Base-by-base conservation (phyloP, 768 basidiomycete genomes). In the Podaxis sp. region DNA sequence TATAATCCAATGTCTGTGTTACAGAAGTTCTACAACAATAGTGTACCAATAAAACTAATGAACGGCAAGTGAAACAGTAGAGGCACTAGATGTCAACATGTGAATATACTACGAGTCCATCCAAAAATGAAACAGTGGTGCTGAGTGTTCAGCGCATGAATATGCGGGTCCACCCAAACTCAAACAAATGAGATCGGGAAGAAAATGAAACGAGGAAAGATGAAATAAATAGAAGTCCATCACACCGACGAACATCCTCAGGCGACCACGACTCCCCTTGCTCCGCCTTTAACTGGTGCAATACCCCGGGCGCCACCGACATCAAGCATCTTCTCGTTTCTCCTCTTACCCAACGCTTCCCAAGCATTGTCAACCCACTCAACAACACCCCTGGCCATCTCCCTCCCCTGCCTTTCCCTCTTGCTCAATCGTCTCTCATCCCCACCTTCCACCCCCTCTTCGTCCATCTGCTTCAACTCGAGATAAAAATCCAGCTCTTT, bases 301-400 rank as follows among this genome's bases (percentile, higher is more conserved):
- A 13, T 53, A 53, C 3, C 9, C 2, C 13, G 35, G 2, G 7
- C 44, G 5, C 27, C 28, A 6, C 28, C 27, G 14, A n/a, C 44
- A 18, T 21, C 55, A 5, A 47, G 6, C 44, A 14, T 57, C 42
- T 35, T 27, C 55, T 46, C 51, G 13, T 18, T 18, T n/a, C 18
- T 0, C 18, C 16, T 13, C 37, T n/a, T 21, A 36, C 52, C 32
- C 52, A 54, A 54, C 4, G 23, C 9, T 18, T 56, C 40, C 69
- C 72, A 71, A 71, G 77, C 76, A 46, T 70, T 68, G 47, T 68
- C 66, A 11, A 83, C 79, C 85, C 88, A 88, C 3, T 76, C 70
- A 52, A 84, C 72, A 9, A 87, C 73, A 47, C 70, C 72, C 44
- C 62, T 60, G 14, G 85, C 87, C 74, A 86, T 75, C 50, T 74